These are phyloP conservation scores for Microascus cirrosus DNA, from an alignment of 2,329 filamentous ascomycete species.

Conservation along the genomic window DNA sequence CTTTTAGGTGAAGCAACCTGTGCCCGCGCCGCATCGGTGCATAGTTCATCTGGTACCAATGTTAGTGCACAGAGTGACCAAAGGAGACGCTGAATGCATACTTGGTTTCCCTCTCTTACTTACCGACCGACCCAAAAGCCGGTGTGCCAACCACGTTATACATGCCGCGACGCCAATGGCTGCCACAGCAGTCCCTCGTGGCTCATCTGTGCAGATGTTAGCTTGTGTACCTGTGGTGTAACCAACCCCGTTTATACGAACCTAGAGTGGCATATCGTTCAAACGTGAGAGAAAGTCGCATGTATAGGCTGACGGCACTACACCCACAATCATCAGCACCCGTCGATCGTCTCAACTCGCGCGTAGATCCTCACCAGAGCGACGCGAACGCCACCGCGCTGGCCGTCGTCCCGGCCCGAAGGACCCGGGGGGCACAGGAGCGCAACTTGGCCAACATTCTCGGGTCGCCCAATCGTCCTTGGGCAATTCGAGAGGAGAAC, in stretches of 20 bases:
- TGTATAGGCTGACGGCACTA: conserved; percentile 3
- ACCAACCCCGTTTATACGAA: conserved; percentile 1
- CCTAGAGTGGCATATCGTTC: conserved; percentile 7
- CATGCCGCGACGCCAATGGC: conserved; percentile 32
- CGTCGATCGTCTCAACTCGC: not conserved
- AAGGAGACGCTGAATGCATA: not conserved
- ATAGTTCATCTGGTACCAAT: not conserved
- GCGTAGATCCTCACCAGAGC: not conserved
- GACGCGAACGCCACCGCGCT: not conserved
- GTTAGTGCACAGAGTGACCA: not conserved
- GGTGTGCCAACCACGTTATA: not conserved
- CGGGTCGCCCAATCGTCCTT: not conserved
- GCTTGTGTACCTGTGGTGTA: not conserved
- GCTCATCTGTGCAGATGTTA: conserved; percentile 6
- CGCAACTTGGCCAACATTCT: not conserved
- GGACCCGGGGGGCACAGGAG: not conserved
- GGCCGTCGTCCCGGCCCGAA: not conserved
- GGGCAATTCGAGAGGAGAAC: not conserved
- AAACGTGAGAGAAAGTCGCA: conserved; percentile 5
- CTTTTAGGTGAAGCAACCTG: conserved; percentile 25
- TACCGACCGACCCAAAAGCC: conserved; percentile 25
- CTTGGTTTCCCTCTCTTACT: not conserved
- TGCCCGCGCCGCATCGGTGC: not conserved
- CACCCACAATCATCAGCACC: not conserved
- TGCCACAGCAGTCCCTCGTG: conserved; percentile 15